Percentiles rank a stretch among this genome's conserved stretches.
Evolutionary conservation across 1,284 basidiomycete species (phyloP).

Genomic region (Papiliotrema nemorosa): DNA sequence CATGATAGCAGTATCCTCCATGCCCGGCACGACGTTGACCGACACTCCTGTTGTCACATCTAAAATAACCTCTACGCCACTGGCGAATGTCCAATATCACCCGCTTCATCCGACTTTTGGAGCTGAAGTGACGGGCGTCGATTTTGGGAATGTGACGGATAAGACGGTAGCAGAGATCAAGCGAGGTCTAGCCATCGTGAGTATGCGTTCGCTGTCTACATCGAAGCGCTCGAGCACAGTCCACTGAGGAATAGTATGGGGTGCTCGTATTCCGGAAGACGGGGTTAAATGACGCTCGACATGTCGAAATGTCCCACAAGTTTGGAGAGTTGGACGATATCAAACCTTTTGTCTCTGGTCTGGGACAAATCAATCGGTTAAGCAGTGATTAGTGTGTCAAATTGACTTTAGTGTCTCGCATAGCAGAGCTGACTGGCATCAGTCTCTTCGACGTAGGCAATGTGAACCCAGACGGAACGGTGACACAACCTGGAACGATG

Average conservation of each 20-base stretch:
- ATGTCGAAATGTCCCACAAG: conserved; percentile 7
- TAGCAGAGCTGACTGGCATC: neutral
- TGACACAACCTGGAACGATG: conserved; percentile 17
- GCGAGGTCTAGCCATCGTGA: conserved; percentile 14
- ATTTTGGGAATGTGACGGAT: conserved; percentile 16
- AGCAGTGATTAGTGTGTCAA: neutral
- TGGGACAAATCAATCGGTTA: neutral
- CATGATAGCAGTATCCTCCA: too few species aligned
- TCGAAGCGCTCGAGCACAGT: neutral
- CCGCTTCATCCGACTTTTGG: conserved; percentile 28
- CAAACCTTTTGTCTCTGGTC: conserved; percentile 8
- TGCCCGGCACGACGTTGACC: neutral
- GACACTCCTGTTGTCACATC: neutral
- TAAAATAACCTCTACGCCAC: neutral
- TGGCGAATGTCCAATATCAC: conserved; percentile 5
- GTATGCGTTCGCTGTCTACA: neutral
- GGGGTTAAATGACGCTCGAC: conserved; percentile 15
- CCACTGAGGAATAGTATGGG: conserved; percentile 11
- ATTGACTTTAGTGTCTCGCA: too few species aligned
- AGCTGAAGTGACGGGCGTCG: conserved; percentile 20
- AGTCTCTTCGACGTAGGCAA: conserved; percentile 26
- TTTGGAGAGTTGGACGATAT: conserved; percentile 22
- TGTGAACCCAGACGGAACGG: conserved; percentile 17
- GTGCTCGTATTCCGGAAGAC: conserved; percentile 21
- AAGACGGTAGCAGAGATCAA: conserved; percentile 17